Evolutionary conservation across 2,329 filamentous ascomycete genomes (phyloP), one percentile per base, ranked within the genome.

Genomic region (Colletotrichum sp.): DNA sequence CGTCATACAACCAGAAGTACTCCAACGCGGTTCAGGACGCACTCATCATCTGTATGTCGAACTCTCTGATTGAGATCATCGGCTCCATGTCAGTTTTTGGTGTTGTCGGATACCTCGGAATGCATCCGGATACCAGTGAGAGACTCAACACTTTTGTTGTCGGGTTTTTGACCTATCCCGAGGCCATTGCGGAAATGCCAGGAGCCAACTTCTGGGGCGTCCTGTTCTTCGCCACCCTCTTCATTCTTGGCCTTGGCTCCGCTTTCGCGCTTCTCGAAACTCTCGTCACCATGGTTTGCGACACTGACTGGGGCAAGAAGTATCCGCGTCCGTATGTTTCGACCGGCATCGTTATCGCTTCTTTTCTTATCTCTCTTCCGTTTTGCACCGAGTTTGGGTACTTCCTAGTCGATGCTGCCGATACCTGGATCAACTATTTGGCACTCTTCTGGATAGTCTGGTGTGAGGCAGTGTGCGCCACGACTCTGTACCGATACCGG

Each of bases 351-450:
- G 86, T 87, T 13, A 24, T 90, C 0, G 39, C 87, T 0, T 89
- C 86, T 0, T 89, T 88, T 63, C 82, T 90, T 2, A 83, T 90
- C 63, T 89, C 87, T 15, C 80, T 91, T 4, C 85, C 88, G 0
- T 91, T 90, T 77, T 90, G 89, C 80, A 90, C 89, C 0, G 84
- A 90, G 55, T 90, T 90, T 36, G 89, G 89, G 0, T 91, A 89
- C 78, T 87, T 88, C 71, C 82, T 89, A 0, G 83, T 91, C 0
- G 87, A 89, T 71, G 89, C 88, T 0, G 84, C 90, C 5, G 90
- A 91, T 66, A 83, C 86, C 12, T 91, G 87, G 84, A 85, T 90
- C 77, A 91, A 90, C 79, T 88, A 90, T 67, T 78, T 89, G 4
- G 83, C 87, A 13, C 81, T 91, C 13, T 85, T 91, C 75, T 87